Base-by-base conservation (phyloP, 73 alveolate genomes). In the Effrenium voratum region DNA sequence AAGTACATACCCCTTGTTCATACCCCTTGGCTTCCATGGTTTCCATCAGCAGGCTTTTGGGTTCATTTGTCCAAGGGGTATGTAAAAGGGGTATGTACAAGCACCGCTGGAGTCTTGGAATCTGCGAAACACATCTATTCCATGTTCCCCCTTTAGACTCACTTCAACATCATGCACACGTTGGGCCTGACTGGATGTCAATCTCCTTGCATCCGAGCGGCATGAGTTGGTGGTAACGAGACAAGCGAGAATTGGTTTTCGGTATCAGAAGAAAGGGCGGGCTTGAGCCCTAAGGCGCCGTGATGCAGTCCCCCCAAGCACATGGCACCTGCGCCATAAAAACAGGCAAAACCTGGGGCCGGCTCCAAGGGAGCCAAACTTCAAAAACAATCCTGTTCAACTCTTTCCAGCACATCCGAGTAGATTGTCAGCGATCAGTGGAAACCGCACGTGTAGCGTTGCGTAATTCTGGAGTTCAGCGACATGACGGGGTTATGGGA, bases 191-290 rank as follows among this genome's bases (percentile, higher is more conserved):
- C 5, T 12, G 47, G 13, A 6, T 72, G 8, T 40, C 49, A 3
- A 12, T 10, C 19, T 15, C 43, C 15, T 2, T 88, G 82, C 82
- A 40, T 68, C 95, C 95, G 47, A 66, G 95, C 66, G 19, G 38
- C 95, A 88, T 88, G 50, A 88, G 81, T 47, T 88, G 66, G 95
- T 88, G 95, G 95, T 88, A 88, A 88, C 86, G 95, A 85, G 66
- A 88, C 95, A 88, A 66, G 95, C 95, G 95, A 85, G 95, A 88
- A 57, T 88, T 81, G 8, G 8, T 52, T 52, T 52, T 88, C 95
- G 85, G 95, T 88, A 88, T 88, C 95, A 85, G 95, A 88, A 47
- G 73, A 34, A n/a, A 41, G 85, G 94, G 95, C 72, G 91, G 91
- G 91, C 91, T 81, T 81, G 91, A 81, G 91, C 91, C 91, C 91